Evolutionary conservation across 2,329 filamentous ascomycete species (phyloP), one percentile per base, ranked within the genome.

Genomic region (Falciphora oryzae): DNA sequence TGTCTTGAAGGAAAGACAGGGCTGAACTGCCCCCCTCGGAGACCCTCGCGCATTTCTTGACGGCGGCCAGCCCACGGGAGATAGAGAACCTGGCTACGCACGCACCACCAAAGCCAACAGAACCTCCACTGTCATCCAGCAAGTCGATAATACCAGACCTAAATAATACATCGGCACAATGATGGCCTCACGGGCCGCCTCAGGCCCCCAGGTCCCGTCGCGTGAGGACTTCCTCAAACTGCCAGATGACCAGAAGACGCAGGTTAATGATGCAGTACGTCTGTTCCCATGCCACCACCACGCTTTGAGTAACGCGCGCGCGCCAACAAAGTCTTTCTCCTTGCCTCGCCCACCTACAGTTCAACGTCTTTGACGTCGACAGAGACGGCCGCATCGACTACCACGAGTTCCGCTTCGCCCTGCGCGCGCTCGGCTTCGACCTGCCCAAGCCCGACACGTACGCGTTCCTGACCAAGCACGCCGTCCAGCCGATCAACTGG

Each of bases 391-490:
- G 91, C 77, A 92, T 99, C 74, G 94, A 98, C 80, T 98, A 97
- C 81, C 95, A 98, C 80, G 95, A 99, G 79, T 91, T 98, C 75
- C 94, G 95, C 77, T 95, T 98, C 79, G 93, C 94, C 66, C 89
- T 98, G 72, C 95, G 96, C 75, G 95, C 95, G 4, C 87, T 99
- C 1, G 95, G 95, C 68, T 98, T 98, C 80, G 92, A 96, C 72
- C 83, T 97, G 62, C 85, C 92, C 66, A 97, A 97, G 76, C 82
- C 87, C 67, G 92, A 96, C 71, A 92, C 97, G 66, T 89, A 94
- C 71, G 81, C 84, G 59, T 86, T 96, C 67, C 85, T 99, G 66
- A 90, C 92, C 66, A 83, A 86, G n/a, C 88, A 95, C 76, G 95
- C 93, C 68, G 84, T 90, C 3, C 84, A 90, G 31, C 86, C 86